Base-by-base conservation (phyloP, 306 rosid genomes). In the Cucurbita moschata region DNA sequence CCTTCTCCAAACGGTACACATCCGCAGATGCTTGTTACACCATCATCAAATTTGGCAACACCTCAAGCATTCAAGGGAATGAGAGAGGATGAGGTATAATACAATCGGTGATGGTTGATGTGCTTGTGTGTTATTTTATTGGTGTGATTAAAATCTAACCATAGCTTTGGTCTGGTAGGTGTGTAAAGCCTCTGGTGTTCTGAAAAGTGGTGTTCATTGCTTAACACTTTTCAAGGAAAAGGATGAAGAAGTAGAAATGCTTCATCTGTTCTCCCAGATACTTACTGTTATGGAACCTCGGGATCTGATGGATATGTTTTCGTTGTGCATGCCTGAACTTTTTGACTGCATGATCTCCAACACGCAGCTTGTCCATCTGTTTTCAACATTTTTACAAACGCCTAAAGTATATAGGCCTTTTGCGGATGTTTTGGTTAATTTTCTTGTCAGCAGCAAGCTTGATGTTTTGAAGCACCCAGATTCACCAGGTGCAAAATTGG, bases 231-330 rank as follows among this genome's bases (percentile, higher is more conserved):
- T 95, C 83, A 95, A 89, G 83, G 99, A 95, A 81, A 95, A 95
- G 81, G 97, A 95, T 10, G 99, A 95, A 86, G 99, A 95, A 86
- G 87, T 86, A 89, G 99, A 95, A 60, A 95, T 95, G 99, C 88
- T 91, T 75, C 82, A 85, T 74, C 96, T 89, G 72, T 95, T 95
- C 68, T 91, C 97, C 42, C 97, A 95, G 87, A 95, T 95, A 85
- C 83, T 95, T 84, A 90, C 90, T 74, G 88, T 95, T 72, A 95
- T 95, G 99, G 99, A 95, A 77, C 96, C 97, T 71, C 91, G 99
- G 38, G 99, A 95, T 88, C 89, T 95, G 46, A 95, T 95, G 99
- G 99, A 95, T 85, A 91, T 95, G 97, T 92, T 95, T 86, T 95
- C 99, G 2, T 71, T 95, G 85, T 95, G 99, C 75, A 95, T 95